Conservation (phyloP, 768 basidiomycete species). For the Psilocybe sp. region DNA sequence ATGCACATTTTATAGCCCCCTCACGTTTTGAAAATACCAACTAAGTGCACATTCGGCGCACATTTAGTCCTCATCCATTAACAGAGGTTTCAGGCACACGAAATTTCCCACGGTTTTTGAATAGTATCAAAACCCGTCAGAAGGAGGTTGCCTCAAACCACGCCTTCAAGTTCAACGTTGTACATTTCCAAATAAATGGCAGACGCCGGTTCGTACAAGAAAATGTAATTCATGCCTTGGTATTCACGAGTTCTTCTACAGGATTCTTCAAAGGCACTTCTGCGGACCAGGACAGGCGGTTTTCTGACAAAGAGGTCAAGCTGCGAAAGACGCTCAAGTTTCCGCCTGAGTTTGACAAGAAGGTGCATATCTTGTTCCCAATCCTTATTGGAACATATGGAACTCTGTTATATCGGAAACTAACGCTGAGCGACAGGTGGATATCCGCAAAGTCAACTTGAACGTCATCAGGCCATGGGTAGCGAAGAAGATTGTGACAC, state of each 20-base stretch:
- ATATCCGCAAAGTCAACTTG: constrained; percentile 94
- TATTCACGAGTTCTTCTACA: constrained; percentile 24
- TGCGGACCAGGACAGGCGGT: constrained; percentile 87
- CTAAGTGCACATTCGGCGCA: too few species aligned
- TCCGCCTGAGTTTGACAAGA: constrained; percentile 84
- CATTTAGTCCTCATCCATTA: too few species aligned
- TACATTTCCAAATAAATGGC: constrained; percentile 45
- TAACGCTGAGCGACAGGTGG: constrained; percentile 51
- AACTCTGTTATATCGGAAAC: too few species aligned
- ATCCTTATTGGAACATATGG: too few species aligned
- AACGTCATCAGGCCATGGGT: constrained; percentile 94
- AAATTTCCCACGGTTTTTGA: too few species aligned
- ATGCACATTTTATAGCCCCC: too few species aligned
- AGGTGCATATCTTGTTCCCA: too few species aligned
- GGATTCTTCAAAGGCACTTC: constrained; percentile 92
- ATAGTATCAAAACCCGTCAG: too few species aligned
- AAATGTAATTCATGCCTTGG: constrained; percentile 13
- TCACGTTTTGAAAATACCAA: too few species aligned
- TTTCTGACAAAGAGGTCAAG: constrained; percentile 93
- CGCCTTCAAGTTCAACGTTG: too few species aligned
- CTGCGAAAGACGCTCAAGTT: constrained; percentile 89
- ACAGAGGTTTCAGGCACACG: too few species aligned
- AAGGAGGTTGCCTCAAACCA: too few species aligned
- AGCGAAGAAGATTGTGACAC: constrained; percentile 85
- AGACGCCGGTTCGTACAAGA: constrained; percentile 49